These are phyloP conservation scores for Aspergillus baeticus DNA, from an alignment of 495 filamentous ascomycete species.

Conservation along the genomic window DNA sequence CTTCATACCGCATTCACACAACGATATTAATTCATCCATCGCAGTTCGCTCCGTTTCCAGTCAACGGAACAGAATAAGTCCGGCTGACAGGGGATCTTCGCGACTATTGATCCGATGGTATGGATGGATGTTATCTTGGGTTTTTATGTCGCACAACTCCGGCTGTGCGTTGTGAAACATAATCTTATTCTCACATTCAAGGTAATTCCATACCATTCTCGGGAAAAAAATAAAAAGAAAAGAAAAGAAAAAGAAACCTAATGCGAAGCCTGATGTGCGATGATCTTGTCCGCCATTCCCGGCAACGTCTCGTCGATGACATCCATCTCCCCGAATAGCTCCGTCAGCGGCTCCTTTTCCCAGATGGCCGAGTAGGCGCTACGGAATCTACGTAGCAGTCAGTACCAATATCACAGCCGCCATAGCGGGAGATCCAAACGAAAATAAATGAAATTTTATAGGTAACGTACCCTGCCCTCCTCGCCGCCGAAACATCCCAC, in stretches of 20 bases:
- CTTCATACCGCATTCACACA: no score
- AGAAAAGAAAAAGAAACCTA: not conserved
- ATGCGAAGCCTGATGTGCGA: conserved; percentile 12
- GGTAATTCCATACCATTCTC: no score
- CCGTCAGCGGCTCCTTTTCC: conserved; percentile 35
- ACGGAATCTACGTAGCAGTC: conserved; percentile 25
- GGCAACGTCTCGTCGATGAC: conserved; percentile 38
- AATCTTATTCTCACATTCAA: no score
- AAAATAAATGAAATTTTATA: not conserved
- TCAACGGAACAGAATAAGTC: no score
- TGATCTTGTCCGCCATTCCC: conserved; percentile 41
- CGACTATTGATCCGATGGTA: no score
- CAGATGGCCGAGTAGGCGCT: conserved; percentile 33
- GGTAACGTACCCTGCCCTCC: conserved; percentile 25
- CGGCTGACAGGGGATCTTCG: no score
- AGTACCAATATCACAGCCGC: not conserved
- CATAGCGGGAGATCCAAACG: not conserved
- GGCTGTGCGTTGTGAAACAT: no score
- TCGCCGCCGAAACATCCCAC: conserved; percentile 39
- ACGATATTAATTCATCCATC: no score
- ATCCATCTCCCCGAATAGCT: conserved; percentile 39
- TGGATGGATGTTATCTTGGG: no score
- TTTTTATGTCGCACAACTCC: no score
- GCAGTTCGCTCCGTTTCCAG: no score
- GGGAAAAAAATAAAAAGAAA: not conserved